Base-by-base conservation (phyloP, 1,284 basidiomycete species). In the Ustilago nuda region DNA sequence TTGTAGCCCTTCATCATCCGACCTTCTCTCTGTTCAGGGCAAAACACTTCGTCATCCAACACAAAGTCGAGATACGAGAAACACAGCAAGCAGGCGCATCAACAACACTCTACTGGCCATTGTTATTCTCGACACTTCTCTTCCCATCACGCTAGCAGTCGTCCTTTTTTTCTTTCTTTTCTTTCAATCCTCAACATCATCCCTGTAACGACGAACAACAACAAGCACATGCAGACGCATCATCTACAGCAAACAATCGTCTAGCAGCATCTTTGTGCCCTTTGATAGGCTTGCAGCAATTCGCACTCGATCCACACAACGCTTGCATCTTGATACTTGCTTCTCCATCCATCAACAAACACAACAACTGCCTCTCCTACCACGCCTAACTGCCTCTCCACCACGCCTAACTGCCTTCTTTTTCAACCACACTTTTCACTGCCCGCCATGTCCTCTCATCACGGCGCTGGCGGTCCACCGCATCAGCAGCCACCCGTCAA, bases 401-500 rank as follows among this genome's bases (percentile, higher is more conserved):
- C 23, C 39, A 50, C 51, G 58, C 45, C 27, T n/a, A 8, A 7
- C 48, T 45, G 55, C 63, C 48, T 27, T 30, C 56, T 35, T 36
- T 43, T 12, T 0, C 57, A 36, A 13, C 48, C 35, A 15, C 56
- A 43, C 33, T 23, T 43, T 36, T 37, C n/a, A 36, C 37, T 9
- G 52, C 46, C 39, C 59, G 56, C 51, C 52, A 74, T 76, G 77
- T 79, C 77, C 54, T 76, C 73, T 27, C 66, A 76, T 54, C 69
- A 76, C 61, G 70, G 67, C 66, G 59, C 66, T 63, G 76, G 72
- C 54, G 67, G 65, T n/a, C 72, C 63, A 53, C 73, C 68, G 52
- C 69, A 60, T 13, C 72, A 66, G 66, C 73, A 70, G 54, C 76
- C 76, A 37, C 71, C 76, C 12, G 33, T 54, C 32, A 81, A 81